phyloP scores from a whole-genome alignment of 768 basidiomycete species.

The Leccinum aurantiacum region DNA sequence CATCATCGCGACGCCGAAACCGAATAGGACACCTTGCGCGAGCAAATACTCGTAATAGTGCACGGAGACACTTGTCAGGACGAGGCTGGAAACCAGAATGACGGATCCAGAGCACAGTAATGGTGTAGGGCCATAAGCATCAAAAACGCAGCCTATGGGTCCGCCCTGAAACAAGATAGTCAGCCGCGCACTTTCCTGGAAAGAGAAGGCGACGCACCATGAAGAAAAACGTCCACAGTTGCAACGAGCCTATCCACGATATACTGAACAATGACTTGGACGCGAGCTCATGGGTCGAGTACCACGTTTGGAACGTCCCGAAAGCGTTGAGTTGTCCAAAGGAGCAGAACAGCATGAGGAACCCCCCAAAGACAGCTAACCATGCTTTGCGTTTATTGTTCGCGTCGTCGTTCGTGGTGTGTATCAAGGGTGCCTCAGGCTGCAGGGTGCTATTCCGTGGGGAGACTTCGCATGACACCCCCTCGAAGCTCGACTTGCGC shows the following conservation, averaged over 20 bases:
- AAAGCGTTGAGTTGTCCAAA: conserved; percentile 75
- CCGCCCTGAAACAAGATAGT: conserved; percentile 47
- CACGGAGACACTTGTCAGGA: conserved; percentile 58
- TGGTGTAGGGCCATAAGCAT: conserved; percentile 55
- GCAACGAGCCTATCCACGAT: conserved; percentile 71
- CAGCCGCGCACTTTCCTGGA: neutral
- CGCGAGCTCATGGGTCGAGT: conserved; percentile 56
- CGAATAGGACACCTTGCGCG: conserved; percentile 63
- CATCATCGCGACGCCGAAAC: conserved; percentile 64
- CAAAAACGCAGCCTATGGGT: conserved; percentile 59
- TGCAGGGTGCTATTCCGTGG: conserved; percentile 27
- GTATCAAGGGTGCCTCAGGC: conserved; percentile 18
- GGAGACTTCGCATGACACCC: conserved; percentile 17
- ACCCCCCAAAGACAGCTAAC: conserved; percentile 62
- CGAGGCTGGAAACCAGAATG: conserved; percentile 50
- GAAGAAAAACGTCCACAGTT: conserved; percentile 69
- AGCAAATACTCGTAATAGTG: conserved; percentile 62
- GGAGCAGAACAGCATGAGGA: conserved; percentile 63
- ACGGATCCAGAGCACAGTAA: conserved; percentile 54
- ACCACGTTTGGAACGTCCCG: conserved; percentile 72
- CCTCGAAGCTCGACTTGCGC: conserved; percentile 25
- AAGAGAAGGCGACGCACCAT: conserved; percentile 43
- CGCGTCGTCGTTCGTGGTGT: conserved; percentile 3
- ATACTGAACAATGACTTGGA: conserved; percentile 53
- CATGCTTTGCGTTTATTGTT: conserved; percentile 30